phyloP scores from a whole-genome alignment of 768 basidiomycete genomes.

The Pholiota microspora region DNA sequence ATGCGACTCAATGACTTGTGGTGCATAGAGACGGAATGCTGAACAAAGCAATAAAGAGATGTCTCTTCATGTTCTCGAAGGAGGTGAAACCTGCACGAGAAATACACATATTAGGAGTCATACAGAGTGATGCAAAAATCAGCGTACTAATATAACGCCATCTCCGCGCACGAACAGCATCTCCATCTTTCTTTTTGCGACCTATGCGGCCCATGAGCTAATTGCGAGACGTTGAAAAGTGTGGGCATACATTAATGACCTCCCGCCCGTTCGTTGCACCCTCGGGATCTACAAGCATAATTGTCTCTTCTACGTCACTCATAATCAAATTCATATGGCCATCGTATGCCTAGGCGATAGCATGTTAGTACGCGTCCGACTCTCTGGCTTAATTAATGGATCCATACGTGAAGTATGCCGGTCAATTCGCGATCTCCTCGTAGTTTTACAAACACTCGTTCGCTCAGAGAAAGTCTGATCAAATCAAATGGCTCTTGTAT shows the following conservation, averaged over 20 bases:
- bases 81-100: constrained; percentile 67
- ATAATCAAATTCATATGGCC: constrained; percentile 99
- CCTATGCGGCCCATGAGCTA: constrained; percentile 40
- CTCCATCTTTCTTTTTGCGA: constrained; percentile 91
- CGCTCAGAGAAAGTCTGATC: constrained; percentile 92
- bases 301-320: constrained; percentile 96
- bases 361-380: constrained; percentile 13
- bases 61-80: constrained; percentile 60
- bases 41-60: too few relatives aligned
- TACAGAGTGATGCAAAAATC: constrained; percentile 2
- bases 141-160: constrained; percentile 88
- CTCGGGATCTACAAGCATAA: constrained; percentile 94
- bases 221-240: background rate
- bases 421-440: constrained; percentile 91
- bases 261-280: constrained; percentile 53
- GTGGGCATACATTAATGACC: constrained; percentile 58
- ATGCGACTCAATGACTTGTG: too few relatives aligned
- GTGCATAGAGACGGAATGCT: too few relatives aligned
- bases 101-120: constrained; percentile 7
- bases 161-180: constrained; percentile 99
- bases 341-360: constrained; percentile 81
- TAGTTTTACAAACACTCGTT: constrained; percentile 97
- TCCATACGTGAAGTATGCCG: constrained; percentile 86
- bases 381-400: constrained; percentile 7
- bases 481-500: constrained; percentile 98